Evolutionary conservation across 441 rosid species (phyloP), one percentile per base, ranked within the genome.

Genomic region (Macaranga tanarius): DNA sequence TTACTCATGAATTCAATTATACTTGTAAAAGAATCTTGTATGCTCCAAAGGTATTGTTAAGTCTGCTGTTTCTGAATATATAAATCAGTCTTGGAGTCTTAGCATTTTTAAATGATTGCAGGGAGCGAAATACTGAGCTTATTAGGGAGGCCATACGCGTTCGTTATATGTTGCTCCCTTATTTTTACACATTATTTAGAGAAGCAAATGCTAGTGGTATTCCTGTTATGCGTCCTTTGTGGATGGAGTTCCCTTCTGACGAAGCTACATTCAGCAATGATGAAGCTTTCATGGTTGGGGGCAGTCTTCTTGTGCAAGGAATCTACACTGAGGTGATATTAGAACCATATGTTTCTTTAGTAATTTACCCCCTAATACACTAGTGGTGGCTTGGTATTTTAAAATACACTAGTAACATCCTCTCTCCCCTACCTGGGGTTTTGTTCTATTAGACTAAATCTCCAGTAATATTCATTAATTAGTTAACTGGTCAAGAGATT

Each of bases 241-340:
- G 99, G 99, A 96, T 96, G 99, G 99, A 96, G 84, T 93, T 96
- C 81, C 97, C 99, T 60, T 83, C 81, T 64, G 99, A 96, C 68
- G 93, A 92, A 84, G 85, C 84, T 71, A 87, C 97, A 72, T 93
- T 90, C 80, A 82, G 71, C 78, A 96, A 90, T 47, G 99, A 93
- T 62, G 98, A 96, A 79, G 94, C 98, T 50, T 93, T 96, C 85
- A 90, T 96, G 99, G 93, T 96, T 72, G 99, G 99, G 75, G 80
- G 80, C 79, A 86, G 90, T 84, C 84, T 96, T 62, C 74, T 96
- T 81, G 97, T 96, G 69, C 99, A 90, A 87, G 99, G 99, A 72
- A 86, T 96, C 74, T 96, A 86, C 80, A 80, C 83, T 16, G 92
- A 91, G 97, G 98, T 96, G 82, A 75, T 81, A 60, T 50, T 10